These are phyloP conservation scores for Tagetes erecta DNA, from an alignment of 129 eudicot genomes.

Conservation along the genomic window DNA sequence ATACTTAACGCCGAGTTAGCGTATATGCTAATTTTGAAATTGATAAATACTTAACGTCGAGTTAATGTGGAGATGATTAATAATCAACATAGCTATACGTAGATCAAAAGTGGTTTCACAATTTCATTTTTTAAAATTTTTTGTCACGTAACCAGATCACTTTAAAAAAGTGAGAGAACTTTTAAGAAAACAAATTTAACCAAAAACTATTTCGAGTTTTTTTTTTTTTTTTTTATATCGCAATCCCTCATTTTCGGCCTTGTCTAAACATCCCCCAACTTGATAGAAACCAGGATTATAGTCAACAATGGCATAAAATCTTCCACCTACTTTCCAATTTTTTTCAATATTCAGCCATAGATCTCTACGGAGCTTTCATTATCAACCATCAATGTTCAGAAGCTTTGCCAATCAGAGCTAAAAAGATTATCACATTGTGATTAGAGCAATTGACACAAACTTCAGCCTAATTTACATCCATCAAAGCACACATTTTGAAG, in stretches of 20 bases:
- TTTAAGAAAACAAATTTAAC: not conserved
- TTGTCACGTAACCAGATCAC: not conserved
- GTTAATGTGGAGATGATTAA: no score
- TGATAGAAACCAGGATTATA: slow-evolving; percentile 23
- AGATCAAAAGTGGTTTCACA: no score
- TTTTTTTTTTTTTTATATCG: not conserved
- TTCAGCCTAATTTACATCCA: slow-evolving; percentile 16
- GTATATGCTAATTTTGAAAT: no score
- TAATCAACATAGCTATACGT: no score
- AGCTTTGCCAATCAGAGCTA: not conserved
- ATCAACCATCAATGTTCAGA: slow-evolving; percentile 17
- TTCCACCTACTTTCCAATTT: slow-evolving; percentile 19
- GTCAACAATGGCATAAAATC: slow-evolving; percentile 37
- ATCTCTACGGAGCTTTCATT: slow-evolving; percentile 29
- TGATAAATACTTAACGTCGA: no score
- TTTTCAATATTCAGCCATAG: slow-evolving; percentile 14
- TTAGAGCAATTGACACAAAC: slow-evolving; percentile 12
- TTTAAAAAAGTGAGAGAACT: not conserved
- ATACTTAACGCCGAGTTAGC: no score
- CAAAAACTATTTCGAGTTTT: not conserved
- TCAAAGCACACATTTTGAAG: slow-evolving; percentile 15
- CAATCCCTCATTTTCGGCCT: not conserved
- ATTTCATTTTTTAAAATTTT: no score
- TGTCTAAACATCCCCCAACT: slow-evolving; percentile 10
- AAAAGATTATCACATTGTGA: slow-evolving; percentile 5